phyloP scores from a whole-genome alignment of 305 asterid species.

The Withania somnifera region DNA sequence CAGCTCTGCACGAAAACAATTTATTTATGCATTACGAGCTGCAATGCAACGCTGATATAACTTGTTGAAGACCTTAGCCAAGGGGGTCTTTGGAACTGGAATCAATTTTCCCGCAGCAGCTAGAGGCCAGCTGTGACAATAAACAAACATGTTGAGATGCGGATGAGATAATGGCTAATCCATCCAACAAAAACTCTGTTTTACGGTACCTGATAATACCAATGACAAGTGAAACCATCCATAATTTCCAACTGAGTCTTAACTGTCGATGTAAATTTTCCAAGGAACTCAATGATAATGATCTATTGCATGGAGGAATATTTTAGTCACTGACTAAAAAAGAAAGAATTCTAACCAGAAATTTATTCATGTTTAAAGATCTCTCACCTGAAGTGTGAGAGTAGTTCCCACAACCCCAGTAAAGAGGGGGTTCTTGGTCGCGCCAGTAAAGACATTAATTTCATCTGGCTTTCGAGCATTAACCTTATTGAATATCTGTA shows the following conservation, averaged over 20 bases:
- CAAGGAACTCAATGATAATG: conserved; percentile 66
- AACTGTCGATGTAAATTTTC: conserved; percentile 59
- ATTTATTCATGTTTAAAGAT: background rate
- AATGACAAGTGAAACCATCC: conserved; percentile 57
- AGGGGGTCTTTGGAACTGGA: conserved; percentile 81
- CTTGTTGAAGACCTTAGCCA: conserved; percentile 58
- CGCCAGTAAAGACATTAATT: conserved; percentile 64
- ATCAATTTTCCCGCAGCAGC: conserved; percentile 67
- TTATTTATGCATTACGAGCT: conserved; percentile 11
- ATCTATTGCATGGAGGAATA: conserved; percentile 23
- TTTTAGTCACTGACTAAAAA: background rate
- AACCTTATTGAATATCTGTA: conserved; percentile 74
- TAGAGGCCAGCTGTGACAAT: conserved; percentile 80
- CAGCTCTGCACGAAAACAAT: background rate
- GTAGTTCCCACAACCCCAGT: conserved; percentile 62
- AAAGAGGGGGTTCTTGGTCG: conserved; percentile 74
- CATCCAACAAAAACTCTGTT: background rate
- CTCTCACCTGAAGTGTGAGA: conserved; percentile 63
- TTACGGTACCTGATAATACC: conserved; percentile 54
- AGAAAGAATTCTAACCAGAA: background rate
- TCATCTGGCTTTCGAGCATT: conserved; percentile 91
- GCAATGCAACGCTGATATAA: conserved; percentile 65
- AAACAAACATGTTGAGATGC: background rate
- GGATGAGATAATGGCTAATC: background rate
- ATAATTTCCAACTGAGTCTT: conserved; percentile 34